Evolutionary conservation across 2,329 filamentous ascomycete species (phyloP).

Genomic region (Corniculantispora saksenae): DNA sequence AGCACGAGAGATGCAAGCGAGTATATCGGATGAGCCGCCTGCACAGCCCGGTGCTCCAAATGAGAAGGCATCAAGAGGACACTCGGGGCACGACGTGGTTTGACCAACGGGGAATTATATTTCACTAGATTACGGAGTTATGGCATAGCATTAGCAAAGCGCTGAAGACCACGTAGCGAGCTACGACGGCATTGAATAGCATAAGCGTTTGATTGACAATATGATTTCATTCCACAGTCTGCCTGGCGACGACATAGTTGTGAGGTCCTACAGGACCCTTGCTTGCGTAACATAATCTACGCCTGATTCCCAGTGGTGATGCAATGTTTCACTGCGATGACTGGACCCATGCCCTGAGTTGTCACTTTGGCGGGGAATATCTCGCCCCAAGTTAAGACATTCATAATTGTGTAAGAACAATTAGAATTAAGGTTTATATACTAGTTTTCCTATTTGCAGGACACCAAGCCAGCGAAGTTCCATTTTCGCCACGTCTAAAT

Average conservation of each 20-base stretch:
- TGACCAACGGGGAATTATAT: too few relatives aligned
- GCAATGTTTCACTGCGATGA: background rate
- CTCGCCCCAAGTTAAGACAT: background rate
- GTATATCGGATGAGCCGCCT: background rate
- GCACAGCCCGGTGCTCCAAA: background rate
- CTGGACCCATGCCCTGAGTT: too few relatives aligned
- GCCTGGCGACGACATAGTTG: too few relatives aligned
- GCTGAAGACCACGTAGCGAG: background rate
- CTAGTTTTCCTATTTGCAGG: background rate
- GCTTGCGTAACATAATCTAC: conserved; percentile 5
- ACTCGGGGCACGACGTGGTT: conserved; percentile 1
- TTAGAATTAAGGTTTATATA: conserved; percentile 17
- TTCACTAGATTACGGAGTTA: too few relatives aligned
- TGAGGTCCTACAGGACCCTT: background rate
- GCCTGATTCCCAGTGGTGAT: background rate
- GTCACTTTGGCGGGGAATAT: too few relatives aligned
- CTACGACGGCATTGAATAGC: conserved; percentile 4
- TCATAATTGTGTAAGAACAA: background rate
- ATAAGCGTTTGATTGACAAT: conserved; percentile 5
- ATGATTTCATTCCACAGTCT: background rate
- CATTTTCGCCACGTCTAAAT: background rate
- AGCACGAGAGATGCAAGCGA: conserved; percentile 1
- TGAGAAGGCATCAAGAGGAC: conserved; percentile 5
- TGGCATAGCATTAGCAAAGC: too few relatives aligned
- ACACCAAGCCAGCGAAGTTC: background rate